Evolutionary conservation across 1,284 basidiomycete genomes (phyloP), one percentile per base, ranked within the genome.

Genomic region (Entoloma clypeatum): DNA sequence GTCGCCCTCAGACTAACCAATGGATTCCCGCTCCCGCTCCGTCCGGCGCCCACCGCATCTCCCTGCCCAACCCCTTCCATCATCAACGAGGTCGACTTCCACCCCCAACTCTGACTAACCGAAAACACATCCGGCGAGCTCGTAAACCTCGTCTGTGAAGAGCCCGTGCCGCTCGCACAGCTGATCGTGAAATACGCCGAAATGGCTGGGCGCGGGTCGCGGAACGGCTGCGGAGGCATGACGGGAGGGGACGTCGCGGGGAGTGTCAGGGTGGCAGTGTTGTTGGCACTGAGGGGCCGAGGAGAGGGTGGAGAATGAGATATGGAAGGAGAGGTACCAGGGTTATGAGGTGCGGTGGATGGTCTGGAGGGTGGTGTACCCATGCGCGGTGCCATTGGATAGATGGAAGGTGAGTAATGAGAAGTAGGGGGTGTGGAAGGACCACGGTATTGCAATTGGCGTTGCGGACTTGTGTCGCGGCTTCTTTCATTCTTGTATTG

Each of bases 111-210:
- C 65, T 85, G 81, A 48, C 76, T 76, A 33, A 92, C 72, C 16
- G 81, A 74, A 57, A 97, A 96, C 34, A 78, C 74, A 59, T 96
- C 92, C 2, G 92, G 93, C 1, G 84, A 79, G 46, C 87, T 92
- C 43, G 80, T 77, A 59, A 96, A 96, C 33, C 82, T 75, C 32
- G 90, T 92, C 54, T 92, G 71, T 16, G 83, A 84, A 3, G 84
- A 81, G 5, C 93, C 92, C 5, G 87, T 81, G 8, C 85, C 81
- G 40, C 79, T 86, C 1, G 86, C 79, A 56, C 92, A 94, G 44
- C 79, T 79, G 47, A 96, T 84, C 31, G 78, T 77, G 56, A 97
- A 96, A 62, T 90, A 92, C 3, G 84, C 85, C 11, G 75, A 71
- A 27, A 89, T 71, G 5, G 72, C 64, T 23, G 74, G 56, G 13